phyloP scores from a whole-genome alignment of 1,139 yeast species.

The Nakaseomyces bracarensis region DNA sequence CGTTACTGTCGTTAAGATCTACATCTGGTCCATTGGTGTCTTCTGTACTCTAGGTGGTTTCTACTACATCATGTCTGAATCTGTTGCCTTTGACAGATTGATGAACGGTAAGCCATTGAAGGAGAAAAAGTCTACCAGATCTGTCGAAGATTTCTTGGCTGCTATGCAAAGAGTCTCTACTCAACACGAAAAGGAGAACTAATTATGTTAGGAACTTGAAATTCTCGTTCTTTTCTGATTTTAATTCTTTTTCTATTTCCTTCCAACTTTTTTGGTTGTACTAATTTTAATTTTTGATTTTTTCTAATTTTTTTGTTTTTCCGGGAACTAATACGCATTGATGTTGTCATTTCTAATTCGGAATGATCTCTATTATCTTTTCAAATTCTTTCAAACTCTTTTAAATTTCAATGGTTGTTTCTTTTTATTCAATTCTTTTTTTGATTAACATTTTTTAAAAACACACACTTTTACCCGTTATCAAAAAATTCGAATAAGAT shows the following conservation, averaged over 20 bases:
- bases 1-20: constrained; percentile 86
- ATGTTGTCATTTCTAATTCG: constrained; percentile 6
- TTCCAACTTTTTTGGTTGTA: constrained; percentile 4
- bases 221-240: not conserved
- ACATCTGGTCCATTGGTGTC: constrained; percentile 94
- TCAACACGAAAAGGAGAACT: constrained; percentile 71
- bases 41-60: constrained; percentile 96
- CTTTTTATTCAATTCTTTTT: not conserved
- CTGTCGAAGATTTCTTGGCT: constrained; percentile 89
- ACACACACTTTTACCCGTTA: not conserved
- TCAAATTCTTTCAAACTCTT: not conserved
- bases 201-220: constrained; percentile 14
- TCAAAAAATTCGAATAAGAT: no score
- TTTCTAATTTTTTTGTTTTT: constrained; percentile 3
- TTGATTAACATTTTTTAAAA: not conserved
- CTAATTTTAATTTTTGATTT: constrained; percentile 6
- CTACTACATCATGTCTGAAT: constrained; percentile 84
- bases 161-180: constrained; percentile 98
- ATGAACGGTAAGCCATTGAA: constrained; percentile 83
- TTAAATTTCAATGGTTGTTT: not conserved
- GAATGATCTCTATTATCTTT: not conserved
- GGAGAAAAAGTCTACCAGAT: constrained; percentile 61
- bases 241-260: not conserved
- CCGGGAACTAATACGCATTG: constrained; percentile 8
- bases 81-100: constrained; percentile 81